Evolutionary conservation across 495 filamentous ascomycete genomes (phyloP), one percentile per base, ranked within the genome.

Genomic region (Talaromyces ruber): DNA sequence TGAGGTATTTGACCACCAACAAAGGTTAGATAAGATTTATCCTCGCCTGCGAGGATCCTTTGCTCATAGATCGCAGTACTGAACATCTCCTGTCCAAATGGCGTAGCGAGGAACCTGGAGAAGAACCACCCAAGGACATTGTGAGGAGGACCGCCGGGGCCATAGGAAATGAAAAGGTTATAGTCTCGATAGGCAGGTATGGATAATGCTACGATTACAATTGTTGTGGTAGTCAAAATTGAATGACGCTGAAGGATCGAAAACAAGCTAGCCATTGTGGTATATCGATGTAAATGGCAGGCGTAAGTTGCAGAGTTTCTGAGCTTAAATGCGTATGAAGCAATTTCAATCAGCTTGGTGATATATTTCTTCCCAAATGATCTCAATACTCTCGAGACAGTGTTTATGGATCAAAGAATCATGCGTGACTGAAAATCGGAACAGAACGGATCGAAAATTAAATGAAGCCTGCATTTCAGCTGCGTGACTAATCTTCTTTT

Each of bases 131-230:
- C 73, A 32, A 75, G 21, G 2, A 68, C 32, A 53, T 77, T 77
- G 54, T 72, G 64, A 6, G 73, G 75, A 0, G 66, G 22, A 0
- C 73, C 73, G 14, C 72, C 72, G 0, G 69, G 70, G 4, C 75
- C 75, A 58, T 75, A 74, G 53, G 68, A 69, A 2, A 66, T 53
- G 58, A 70, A 77, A 30, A 61, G 64, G 18, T 58, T 51, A 64
- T 76, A 77, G 60, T 75, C 71, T 64, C 68, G 68, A 47, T 74
- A 73, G 45, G 63, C 62, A 4, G 72, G 72, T 47, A 75, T 24
- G 1, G 70, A 28, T 28, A 72, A 18, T 3, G 68, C 67, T 8
- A 71, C 21, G 1, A 70, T 32, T 14, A 53, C 16, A n/a, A 28
- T 24, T 28, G 50, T 9, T 14, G 67, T 66, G 30, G 66, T 59